A percentile compares a stretch with the other conserved stretches of the same genome.
Conservation (phyloP, 139 green algal species). For the Micractinium conductrix region DNA sequence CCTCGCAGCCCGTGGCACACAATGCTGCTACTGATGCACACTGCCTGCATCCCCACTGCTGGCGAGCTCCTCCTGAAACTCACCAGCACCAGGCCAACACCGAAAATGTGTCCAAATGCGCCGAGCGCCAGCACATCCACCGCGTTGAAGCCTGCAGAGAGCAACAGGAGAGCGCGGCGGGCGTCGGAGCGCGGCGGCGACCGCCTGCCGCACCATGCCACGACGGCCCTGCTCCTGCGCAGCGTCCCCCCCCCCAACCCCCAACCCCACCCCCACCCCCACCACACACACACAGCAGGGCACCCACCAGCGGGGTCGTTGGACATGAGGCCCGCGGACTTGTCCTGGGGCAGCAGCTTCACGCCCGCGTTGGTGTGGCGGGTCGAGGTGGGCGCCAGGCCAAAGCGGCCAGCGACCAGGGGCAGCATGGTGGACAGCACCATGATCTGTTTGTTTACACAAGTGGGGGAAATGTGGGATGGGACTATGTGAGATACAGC, state of each 20-base stretch:
- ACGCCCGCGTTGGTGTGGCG: conserved; percentile 76
- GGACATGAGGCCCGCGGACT: conserved; percentile 64
- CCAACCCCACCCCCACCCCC: no score
- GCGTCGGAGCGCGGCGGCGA: no score
- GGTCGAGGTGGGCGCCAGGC: conserved; percentile 90
- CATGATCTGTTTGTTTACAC: conserved; percentile 87
- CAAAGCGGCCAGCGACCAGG: conserved; percentile 90
- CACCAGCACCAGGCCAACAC: conserved; percentile 84
- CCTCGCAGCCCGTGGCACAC: no score
- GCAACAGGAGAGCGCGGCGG: no score
- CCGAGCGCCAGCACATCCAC: conserved; percentile 89
- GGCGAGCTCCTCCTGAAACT: no score
- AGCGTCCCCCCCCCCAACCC: no score
- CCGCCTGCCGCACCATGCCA: no score
- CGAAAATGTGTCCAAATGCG: conserved; percentile 60
- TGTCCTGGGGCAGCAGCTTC: conserved; percentile 80
- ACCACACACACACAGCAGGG: no score
- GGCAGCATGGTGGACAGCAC: conserved; percentile 78
- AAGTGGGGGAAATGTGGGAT: neutral
- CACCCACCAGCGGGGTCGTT: conserved; percentile 80
- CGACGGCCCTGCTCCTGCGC: no score
- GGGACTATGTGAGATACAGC: neutral
- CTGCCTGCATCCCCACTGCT: conserved; percentile 29
- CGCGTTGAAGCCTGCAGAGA: conserved; percentile 89
- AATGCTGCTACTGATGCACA: no score